Conservation (phyloP, 805 yeast species). For the Saturnispora hagleri region DNA sequence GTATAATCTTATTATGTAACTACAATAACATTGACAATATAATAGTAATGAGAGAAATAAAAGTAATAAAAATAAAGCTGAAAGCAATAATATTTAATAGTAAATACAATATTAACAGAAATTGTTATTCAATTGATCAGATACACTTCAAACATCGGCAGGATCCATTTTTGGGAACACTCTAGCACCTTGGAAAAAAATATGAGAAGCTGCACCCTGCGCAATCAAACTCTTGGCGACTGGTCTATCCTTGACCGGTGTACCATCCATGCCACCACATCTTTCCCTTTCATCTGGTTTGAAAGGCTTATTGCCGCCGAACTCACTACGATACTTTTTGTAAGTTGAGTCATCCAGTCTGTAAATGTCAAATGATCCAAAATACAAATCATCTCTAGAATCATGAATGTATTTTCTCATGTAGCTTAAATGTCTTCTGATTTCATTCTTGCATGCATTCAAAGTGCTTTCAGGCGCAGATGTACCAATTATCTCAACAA, state of each 20-base stretch:
- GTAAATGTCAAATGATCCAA: conserved; percentile 51
- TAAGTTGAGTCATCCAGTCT: conserved; percentile 41
- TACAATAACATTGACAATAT: background rate
- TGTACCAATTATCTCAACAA: conserved; percentile 31
- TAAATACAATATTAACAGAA: background rate
- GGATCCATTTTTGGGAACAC: conserved; percentile 33
- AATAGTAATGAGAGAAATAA: background rate
- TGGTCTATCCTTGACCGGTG: conserved; percentile 25
- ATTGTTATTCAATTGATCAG: background rate
- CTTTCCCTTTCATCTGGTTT: conserved; percentile 46
- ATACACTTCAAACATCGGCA: background rate
- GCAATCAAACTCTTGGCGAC: conserved; percentile 43
- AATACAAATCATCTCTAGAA: conserved; percentile 49
- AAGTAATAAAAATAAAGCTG: too few species aligned
- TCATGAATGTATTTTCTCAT: conserved; percentile 50
- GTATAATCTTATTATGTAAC: background rate
- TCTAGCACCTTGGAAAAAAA: conserved; percentile 60
- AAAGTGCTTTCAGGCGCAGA: conserved; percentile 29
- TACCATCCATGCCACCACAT: conserved; percentile 31
- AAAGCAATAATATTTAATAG: background rate
- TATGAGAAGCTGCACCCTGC: conserved; percentile 57
- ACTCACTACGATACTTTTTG: conserved; percentile 41
- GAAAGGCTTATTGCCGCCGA: conserved; percentile 46
- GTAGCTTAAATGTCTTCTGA: conserved; percentile 45
- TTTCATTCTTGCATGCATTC: conserved; percentile 30